These are phyloP conservation scores for Botryotinia narcissicola DNA, from an alignment of 2,329 filamentous ascomycete species.

Conservation along the genomic window DNA sequence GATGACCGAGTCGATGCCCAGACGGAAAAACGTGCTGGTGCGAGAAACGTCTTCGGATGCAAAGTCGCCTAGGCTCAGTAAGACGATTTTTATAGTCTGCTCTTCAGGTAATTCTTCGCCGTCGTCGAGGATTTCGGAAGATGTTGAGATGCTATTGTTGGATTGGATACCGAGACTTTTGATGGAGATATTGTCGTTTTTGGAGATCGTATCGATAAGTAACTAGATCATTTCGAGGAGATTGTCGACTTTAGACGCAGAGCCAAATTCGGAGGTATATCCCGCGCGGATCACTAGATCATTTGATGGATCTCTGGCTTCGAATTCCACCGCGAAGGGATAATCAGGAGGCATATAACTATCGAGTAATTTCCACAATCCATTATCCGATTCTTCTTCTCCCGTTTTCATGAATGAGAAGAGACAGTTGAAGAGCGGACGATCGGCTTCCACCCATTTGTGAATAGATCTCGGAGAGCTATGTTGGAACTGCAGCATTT, in stretches of 20 bases:
- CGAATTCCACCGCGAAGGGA: constrained; percentile 12
- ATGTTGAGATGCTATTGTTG: background rate
- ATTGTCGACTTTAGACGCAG: background rate
- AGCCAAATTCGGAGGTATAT: background rate
- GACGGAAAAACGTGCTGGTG: constrained; percentile 38
- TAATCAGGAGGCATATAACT: constrained; percentile 13
- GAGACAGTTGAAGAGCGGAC: constrained; percentile 5
- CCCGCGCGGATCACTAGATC: background rate
- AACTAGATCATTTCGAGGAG: constrained; percentile 7
- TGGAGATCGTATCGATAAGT: background rate
- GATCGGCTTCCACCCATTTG: constrained; percentile 12
- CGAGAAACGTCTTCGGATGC: background rate
- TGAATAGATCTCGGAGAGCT: constrained; percentile 4
- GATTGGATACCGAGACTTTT: constrained; percentile 4
- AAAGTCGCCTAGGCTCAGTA: background rate
- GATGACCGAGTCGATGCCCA: constrained; percentile 39
- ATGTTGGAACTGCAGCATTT: constrained; percentile 6
- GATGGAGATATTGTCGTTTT: background rate
- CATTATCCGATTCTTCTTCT: background rate
- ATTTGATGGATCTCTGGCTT: background rate
- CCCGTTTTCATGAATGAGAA: constrained; percentile 13
- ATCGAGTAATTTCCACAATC: background rate
- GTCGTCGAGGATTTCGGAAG: background rate
- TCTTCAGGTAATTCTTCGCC: background rate
- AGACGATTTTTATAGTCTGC: background rate